Evolutionary conservation across 1,284 basidiomycete species (phyloP).

Genomic region (Trichosporon sp.): DNA sequence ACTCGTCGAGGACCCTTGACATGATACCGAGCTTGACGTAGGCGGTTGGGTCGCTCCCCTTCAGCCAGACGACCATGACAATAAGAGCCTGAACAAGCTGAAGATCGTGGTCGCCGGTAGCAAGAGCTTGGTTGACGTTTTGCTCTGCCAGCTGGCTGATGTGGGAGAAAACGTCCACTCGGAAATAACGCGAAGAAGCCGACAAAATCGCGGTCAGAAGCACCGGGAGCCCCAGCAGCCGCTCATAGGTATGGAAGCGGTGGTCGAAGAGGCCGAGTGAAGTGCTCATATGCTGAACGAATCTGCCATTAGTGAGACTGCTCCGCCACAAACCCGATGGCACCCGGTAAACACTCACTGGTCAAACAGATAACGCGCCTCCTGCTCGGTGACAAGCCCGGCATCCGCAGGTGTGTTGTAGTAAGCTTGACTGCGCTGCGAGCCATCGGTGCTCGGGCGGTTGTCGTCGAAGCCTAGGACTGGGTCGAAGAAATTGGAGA

Average conservation of each 20-base stretch:
- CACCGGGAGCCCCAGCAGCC: background rate
- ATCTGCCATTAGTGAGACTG: background rate
- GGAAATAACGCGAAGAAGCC: constrained; percentile 22
- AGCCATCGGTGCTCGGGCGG: background rate
- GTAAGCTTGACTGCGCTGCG: background rate
- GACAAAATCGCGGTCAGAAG: constrained; percentile 30
- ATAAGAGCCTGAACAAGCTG: constrained; percentile 20
- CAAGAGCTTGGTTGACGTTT: constrained; percentile 19
- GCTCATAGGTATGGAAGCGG: constrained; percentile 17
- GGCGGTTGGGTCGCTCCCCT: constrained; percentile 16
- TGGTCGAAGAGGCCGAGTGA: constrained; percentile 10
- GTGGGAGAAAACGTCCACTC: constrained; percentile 15
- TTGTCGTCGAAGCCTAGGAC: background rate
- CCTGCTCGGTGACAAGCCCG: constrained; percentile 9
- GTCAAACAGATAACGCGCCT: constrained; percentile 10
- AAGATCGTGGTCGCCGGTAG: constrained; percentile 14
- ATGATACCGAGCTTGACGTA: constrained; percentile 30
- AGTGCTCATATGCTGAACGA: background rate
- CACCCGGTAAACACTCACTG: constrained; percentile 7
- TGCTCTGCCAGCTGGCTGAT: constrained; percentile 15
- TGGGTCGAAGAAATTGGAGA: background rate
- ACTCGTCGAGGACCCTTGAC: constrained; percentile 24
- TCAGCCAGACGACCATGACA: constrained; percentile 19
- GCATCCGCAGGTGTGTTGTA: constrained; percentile 7
- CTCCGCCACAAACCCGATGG: background rate